phyloP scores from a whole-genome alignment of 2,329 filamentous ascomycete species.

The Aspergillus sp. region DNA sequence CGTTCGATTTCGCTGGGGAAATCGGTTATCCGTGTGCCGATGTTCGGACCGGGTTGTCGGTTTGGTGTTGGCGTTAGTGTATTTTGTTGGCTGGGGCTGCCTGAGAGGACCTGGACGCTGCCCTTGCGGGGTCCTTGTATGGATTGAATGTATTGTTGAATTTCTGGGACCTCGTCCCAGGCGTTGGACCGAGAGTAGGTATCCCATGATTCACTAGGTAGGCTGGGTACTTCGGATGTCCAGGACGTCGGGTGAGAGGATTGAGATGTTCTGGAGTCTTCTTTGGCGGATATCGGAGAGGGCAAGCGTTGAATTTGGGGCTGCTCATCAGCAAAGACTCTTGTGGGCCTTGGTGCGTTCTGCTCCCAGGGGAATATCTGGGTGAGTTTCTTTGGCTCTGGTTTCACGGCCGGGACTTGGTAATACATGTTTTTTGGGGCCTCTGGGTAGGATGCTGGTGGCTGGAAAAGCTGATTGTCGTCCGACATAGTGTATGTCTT shows the following conservation, averaged over 20 bases:
- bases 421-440: conserved; percentile 89
- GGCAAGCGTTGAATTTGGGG: conserved; percentile 4
- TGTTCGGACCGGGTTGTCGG: conserved; percentile 10
- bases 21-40: conserved; percentile 73
- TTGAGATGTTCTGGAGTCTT: conserved; percentile 16
- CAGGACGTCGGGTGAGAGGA: conserved; percentile 11
- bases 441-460: conserved; percentile 75
- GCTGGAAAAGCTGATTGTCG: conserved; percentile 71
- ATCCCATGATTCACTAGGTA: conserved; percentile 63
- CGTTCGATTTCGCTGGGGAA: conserved; percentile 81
- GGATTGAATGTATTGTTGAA: conserved; percentile 80
- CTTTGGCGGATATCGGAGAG: conserved; percentile 11
- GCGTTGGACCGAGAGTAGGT: conserved; percentile 77
- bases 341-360: conserved; percentile 60
- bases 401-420: conserved; percentile 63
- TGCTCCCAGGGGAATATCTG: conserved; percentile 91
- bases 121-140: conserved; percentile 64
- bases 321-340: conserved; percentile 44
- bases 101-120: conserved; percentile 43
- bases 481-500: conserved; percentile 81
- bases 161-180: conserved; percentile 90
- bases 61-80: conserved; percentile 9
- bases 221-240: conserved; percentile 26
- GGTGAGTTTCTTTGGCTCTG: conserved; percentile 59
- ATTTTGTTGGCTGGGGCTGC: conserved; percentile 15